Base-by-base conservation (phyloP, 225 moss, liverwort and hornwort genomes). In the Polytrichum formosum region DNA sequence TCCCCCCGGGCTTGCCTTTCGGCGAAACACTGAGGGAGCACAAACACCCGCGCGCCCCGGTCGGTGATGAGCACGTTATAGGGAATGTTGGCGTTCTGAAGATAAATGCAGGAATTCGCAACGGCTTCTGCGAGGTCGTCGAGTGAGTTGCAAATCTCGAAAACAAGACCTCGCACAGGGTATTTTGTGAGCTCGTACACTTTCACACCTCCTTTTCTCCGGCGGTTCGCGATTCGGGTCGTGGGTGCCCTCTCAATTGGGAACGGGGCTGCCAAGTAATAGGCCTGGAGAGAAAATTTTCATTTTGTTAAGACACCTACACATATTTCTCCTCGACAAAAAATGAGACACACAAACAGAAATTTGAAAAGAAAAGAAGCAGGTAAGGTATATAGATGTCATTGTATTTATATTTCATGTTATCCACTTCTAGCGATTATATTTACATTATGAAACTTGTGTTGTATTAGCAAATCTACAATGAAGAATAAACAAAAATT, bases 1-100 rank as follows among this genome's bases (percentile, higher is more conserved):
- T 92, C 87, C 10, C 93, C 90, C 62, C 79, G 78, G 0, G 92
- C 96, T 76, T 96, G 91, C 68, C 64, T 80, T 63, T 92, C 92
- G 0, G 90, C 93, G 22, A 85, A 96, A 56, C 93, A 89, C 83
- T 96, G 93, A 25, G 93, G 93, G 25, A 97, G 90, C 5, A 97
- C 65, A 53, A 97, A 97, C 5, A 94, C 85, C 67, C 92, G 79
- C 1, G 74, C 73, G 3, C 93, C 93, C 9, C 87, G 73, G 13
- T 93, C 93, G 0, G 86, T 71, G 22, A 97, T 92, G 13, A 97
- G 93, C 9, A 94, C 73, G 21, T 97, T 97, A 79, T 76, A 97
- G 0, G 93, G 92, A 0, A 89, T 86, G 6, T 97, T 92, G 1
- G 70, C 71, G 18, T 82, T 79, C 67, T 97, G 96, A 6, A 97